phyloP scores from a whole-genome alignment of 352 stramenopile species.

The Thalassiosira gravida region DNA sequence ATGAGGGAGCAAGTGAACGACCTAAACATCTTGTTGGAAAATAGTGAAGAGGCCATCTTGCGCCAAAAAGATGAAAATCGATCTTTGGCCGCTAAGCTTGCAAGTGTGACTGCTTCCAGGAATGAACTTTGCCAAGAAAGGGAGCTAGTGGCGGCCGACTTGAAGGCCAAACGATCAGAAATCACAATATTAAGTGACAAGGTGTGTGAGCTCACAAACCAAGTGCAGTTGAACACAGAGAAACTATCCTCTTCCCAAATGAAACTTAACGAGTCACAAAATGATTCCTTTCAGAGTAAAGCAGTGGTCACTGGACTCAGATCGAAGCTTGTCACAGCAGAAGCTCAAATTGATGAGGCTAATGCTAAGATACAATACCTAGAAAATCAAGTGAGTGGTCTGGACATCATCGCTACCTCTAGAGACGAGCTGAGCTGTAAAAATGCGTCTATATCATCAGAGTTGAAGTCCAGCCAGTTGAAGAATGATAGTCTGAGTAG shows the following conservation, averaged over 20 bases:
- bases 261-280: not conserved
- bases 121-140: conserved; percentile 9
- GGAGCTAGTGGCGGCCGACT: not conserved
- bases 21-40: conserved; percentile 6
- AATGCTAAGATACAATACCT: conserved; percentile 25
- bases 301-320: conserved; percentile 19
- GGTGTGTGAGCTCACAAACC: conserved; percentile 12
- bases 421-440: not conserved
- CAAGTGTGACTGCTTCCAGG: conserved; percentile 10
- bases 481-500: not conserved
- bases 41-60: not conserved
- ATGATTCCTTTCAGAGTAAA: conserved; percentile 17
- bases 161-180: conserved; percentile 23
- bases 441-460: not conserved
- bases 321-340: conserved; percentile 32
- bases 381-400: conserved; percentile 17
- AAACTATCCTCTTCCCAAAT: not conserved
- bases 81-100: conserved; percentile 4
- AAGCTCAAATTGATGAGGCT: conserved; percentile 17
- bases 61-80: not conserved
- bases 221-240: conserved; percentile 1
- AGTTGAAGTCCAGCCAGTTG: not conserved
- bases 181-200: not conserved
- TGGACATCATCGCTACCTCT: not conserved
- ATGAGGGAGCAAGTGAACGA: conserved; percentile 14